phyloP scores from a whole-genome alignment of 768 basidiomycete genomes.

The Leccinellum luteum region DNA sequence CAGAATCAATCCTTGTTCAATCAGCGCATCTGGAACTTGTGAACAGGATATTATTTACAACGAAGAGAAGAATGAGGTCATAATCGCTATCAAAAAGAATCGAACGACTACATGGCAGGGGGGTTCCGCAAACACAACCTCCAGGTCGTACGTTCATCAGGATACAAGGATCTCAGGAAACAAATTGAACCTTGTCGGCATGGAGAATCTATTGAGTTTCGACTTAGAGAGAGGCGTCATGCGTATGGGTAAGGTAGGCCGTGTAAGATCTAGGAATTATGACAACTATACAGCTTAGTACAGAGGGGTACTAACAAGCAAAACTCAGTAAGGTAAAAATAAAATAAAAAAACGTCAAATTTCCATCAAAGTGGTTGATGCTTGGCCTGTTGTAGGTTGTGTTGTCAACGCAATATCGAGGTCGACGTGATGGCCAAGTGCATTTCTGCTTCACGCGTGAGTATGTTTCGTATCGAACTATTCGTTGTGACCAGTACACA shows the following conservation, averaged over 20 bases:
- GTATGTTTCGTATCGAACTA: background rate
- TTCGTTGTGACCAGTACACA: background rate
- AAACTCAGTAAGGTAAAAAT: background rate
- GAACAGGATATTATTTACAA: no score
- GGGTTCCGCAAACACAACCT: no score
- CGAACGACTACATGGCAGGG: no score
- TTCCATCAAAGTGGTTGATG: background rate
- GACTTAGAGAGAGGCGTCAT: background rate
- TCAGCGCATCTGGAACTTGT: no score
- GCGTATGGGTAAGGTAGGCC: background rate
- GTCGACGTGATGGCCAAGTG: background rate
- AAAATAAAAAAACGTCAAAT: background rate
- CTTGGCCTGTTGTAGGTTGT: background rate
- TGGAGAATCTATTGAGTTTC: background rate
- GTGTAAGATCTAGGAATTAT: background rate
- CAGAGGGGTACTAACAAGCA: no score
- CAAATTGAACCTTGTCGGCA: background rate
- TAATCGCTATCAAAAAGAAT: no score
- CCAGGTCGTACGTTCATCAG: no score
- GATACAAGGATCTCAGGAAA: no score
- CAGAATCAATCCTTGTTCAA: background rate
- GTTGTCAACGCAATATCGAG: slow-evolving; percentile 2
- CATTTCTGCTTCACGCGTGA: background rate
- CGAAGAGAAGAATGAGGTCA: no score
- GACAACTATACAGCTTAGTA: no score